Evolutionary conservation across 345 rosid genomes (phyloP).

Genomic region (Arabidopsis arenosa): DNA sequence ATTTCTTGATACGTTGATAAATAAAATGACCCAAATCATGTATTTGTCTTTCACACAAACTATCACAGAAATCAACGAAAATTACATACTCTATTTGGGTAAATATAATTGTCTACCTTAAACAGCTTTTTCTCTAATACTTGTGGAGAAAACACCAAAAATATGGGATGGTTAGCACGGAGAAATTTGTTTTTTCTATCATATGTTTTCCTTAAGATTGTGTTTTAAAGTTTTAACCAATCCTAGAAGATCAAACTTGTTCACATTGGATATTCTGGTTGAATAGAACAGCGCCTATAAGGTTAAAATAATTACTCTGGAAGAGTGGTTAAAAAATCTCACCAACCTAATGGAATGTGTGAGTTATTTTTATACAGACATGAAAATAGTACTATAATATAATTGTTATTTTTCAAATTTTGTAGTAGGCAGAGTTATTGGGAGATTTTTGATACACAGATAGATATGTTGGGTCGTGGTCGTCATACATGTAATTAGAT

Average conservation of each 20-base stretch:
- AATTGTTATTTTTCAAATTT: neutral
- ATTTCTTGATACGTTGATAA: conserved; percentile 19
- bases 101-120: conserved; percentile 13
- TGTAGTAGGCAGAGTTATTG: conserved; percentile 29
- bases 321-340: conserved; percentile 43
- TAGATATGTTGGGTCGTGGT: conserved; percentile 21
- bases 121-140: neutral
- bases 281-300: conserved; percentile 17
- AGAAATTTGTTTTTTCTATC: neutral
- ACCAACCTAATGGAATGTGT: conserved; percentile 46
- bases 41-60: conserved; percentile 10
- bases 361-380: conserved; percentile 5
- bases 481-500: conserved; percentile 17
- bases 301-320: conserved; percentile 38
- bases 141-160: neutral
- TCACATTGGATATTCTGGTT: conserved; percentile 23
- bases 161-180: neutral
- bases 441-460: conserved; percentile 5
- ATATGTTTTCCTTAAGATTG: neutral
- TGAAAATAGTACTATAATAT: neutral
- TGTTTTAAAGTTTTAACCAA: neutral
- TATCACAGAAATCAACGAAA: neutral
- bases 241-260: neutral
- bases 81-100: conserved; percentile 5
- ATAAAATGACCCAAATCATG: conserved; percentile 1